phyloP scores from a whole-genome alignment of 495 filamentous ascomycete genomes.

The Paragyromitra xinjiangensis region DNA sequence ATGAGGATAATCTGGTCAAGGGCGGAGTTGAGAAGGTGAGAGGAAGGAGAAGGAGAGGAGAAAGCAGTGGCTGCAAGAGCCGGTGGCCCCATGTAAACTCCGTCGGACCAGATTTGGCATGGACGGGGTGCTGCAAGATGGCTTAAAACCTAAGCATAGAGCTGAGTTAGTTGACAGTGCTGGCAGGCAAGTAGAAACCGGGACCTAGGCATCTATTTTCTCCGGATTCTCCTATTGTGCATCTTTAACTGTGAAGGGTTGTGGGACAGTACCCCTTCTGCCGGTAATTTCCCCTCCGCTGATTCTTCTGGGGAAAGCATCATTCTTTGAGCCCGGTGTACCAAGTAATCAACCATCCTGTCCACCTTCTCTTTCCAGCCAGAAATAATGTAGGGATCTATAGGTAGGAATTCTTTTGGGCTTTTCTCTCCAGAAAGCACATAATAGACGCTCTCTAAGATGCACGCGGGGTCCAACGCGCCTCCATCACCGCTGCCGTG shows the following conservation, averaged over 20 bases:
- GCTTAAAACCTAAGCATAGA: not conserved
- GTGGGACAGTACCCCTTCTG: not conserved
- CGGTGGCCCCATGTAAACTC: slow-evolving; percentile 7
- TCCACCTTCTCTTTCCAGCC: slow-evolving; percentile 1
- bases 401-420: not conserved
- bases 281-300: not conserved
- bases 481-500: slow-evolving; percentile 10
- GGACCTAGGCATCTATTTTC: too few species aligned
- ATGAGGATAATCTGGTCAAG: slow-evolving; percentile 11
- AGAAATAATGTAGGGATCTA: not conserved
- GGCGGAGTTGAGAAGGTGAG: not conserved
- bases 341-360: not conserved
- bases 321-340: slow-evolving; percentile 1
- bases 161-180: not conserved
- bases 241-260: not conserved
- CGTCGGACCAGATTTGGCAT: slow-evolving; percentile 9
- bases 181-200: not conserved
- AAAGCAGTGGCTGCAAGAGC: not conserved
- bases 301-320: not conserved
- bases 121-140: not conserved
- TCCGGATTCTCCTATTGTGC: too few species aligned
- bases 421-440: not conserved
- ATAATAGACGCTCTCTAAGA: not conserved
- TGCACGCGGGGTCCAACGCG: slow-evolving; percentile 1
- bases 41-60: not conserved